Evolutionary conservation across 2,329 filamentous ascomycete genomes (phyloP), one percentile per base, ranked within the genome.

Genomic region (Onygenales sp.): DNA sequence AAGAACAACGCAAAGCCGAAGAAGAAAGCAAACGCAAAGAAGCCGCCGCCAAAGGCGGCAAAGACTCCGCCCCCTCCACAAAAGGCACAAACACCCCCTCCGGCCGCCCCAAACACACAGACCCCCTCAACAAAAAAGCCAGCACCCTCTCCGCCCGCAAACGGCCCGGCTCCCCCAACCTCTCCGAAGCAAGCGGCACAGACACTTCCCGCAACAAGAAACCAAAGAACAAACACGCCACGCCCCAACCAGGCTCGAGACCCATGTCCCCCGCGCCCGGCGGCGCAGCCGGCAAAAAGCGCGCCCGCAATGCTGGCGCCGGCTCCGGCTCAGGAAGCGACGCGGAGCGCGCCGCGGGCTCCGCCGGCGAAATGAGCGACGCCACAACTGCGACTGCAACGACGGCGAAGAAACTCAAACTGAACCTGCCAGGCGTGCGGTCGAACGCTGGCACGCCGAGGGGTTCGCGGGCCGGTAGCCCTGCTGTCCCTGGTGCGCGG

Each of bases 181-280:
- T 87, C 34, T 96, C 90, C 2, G 92, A 97, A 66, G 89, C 89
- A 8, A 95, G 89, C 66, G 92, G 89, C 51, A 94, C 91, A 61
- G 92, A 97, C 67, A 92, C 88, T 0, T 82, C 84, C 27, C 85
- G 86, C 59, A 4, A 3, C 21, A 90, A 93, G 72, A 88, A 88
- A 74, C 81, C 80, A 66, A 82, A 86, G 65, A 87, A 85, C 73
- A 86, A 86, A 66, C 79, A 82, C 57, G 58, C 59, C 9, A 42
- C 56, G 11, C 59, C 66, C 32, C 67, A 70, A 54, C 65, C 70
- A 17, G 62, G 56, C 8, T 73, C 67, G 83, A 87, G 70, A 79
- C 91, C 58, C 77, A 78, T 57, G 71, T 78, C 65, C 82, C 78
- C 64, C 86, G 76, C 65, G 80, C 80, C 21, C 10, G 45, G 45